Evolutionary conservation across 306 rosid genomes (phyloP).

Genomic region (Gynostemma pentaphyllum): DNA sequence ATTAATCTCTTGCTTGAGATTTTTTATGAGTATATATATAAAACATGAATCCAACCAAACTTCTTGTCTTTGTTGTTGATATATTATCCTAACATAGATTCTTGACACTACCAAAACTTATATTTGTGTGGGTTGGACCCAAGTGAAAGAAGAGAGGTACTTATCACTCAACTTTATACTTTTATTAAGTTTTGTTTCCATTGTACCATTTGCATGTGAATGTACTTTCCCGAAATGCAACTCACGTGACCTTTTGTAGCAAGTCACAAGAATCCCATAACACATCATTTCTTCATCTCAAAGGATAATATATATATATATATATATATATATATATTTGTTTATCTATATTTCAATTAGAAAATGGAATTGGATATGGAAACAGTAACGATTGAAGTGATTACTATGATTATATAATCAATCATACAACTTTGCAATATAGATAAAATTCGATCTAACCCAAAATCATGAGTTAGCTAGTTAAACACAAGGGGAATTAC

Average conservation of each 20-base stretch:
- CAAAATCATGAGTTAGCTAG: too few relatives aligned
- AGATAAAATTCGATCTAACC: too few relatives aligned
- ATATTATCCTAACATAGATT: slow-evolving; percentile 11
- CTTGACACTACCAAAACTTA: slow-evolving; percentile 7
- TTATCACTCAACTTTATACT: slow-evolving; percentile 53
- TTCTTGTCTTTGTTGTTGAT: slow-evolving; percentile 12
- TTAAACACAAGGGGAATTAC: too few relatives aligned
- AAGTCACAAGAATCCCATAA: slow-evolving; percentile 47
- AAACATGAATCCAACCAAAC: slow-evolving; percentile 8
- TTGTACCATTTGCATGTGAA: slow-evolving; percentile 75
- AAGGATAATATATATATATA: background rate
- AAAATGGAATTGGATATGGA: background rate
- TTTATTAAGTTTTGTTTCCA: slow-evolving; percentile 54
- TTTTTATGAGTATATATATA: background rate
- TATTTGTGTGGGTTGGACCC: too few relatives aligned
- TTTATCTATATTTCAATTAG: background rate
- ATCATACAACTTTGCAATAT: too few relatives aligned
- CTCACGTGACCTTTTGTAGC: slow-evolving; percentile 84
- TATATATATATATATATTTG: background rate
- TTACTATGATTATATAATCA: too few relatives aligned
- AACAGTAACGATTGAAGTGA: too few relatives aligned
- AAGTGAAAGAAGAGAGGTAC: slow-evolving; percentile 39
- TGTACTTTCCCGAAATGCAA: slow-evolving; percentile 83
- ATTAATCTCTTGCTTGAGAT: too few relatives aligned
- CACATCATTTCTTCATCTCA: background rate